These are phyloP conservation scores for Aureobasidium pullulans DNA, from an alignment of 2,329 filamentous ascomycete species.

Conservation along the genomic window DNA sequence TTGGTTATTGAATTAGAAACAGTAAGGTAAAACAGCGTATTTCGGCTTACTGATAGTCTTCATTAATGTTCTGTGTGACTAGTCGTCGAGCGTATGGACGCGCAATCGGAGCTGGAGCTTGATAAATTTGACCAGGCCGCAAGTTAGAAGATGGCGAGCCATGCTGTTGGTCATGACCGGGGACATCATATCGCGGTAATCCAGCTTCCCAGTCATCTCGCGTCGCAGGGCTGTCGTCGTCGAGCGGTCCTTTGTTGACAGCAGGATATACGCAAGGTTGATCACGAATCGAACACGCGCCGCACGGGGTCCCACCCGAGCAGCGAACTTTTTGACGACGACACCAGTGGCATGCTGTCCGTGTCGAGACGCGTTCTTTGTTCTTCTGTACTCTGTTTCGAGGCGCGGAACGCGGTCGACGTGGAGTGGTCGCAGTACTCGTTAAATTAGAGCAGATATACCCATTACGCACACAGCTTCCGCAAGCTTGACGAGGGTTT, in stretches of 20 bases:
- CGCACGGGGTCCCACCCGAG: background rate
- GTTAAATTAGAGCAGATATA: conserved; percentile 7
- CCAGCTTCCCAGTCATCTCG: background rate
- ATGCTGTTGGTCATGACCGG: background rate
- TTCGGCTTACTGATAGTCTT: background rate
- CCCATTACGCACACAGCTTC: conserved; percentile 3
- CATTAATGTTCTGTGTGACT: background rate
- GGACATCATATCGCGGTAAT: background rate
- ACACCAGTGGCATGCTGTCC: conserved; percentile 4
- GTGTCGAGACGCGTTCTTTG: background rate
- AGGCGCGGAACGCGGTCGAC: background rate
- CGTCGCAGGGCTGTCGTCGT: background rate
- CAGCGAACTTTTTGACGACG: conserved; percentile 5
- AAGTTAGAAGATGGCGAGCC: background rate
- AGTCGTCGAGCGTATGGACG: background rate
- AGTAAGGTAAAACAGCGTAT: background rate
- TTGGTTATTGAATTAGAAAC: background rate
- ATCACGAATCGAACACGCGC: background rate
- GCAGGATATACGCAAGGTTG: background rate
- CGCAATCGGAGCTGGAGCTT: background rate
- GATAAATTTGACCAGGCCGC: background rate
- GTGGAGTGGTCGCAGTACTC: background rate
- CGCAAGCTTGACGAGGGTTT: conserved; percentile 3
- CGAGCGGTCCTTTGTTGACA: background rate
- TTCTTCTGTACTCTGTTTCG: background rate